Evolutionary conservation across 2,329 filamentous ascomycete species (phyloP).

Genomic region (Rhytidhysteron rufulum): DNA sequence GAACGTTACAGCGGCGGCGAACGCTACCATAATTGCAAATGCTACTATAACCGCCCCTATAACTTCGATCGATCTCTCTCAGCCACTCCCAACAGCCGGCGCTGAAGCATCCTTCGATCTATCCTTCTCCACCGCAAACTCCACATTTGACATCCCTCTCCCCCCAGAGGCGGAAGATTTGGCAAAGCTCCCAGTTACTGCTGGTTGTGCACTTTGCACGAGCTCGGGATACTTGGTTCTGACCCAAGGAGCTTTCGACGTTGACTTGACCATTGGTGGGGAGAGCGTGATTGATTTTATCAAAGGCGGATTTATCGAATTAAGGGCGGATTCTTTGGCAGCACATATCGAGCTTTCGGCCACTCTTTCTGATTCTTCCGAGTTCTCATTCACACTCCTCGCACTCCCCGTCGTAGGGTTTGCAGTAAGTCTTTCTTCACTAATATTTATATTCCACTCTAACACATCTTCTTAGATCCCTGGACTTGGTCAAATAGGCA

Average conservation of each 20-base stretch:
- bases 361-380: constrained; percentile 17
- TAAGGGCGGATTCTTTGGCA: constrained; percentile 23
- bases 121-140: constrained; percentile 17
- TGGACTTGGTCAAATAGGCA: constrained; percentile 32
- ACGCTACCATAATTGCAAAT: background rate
- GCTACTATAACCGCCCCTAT: constrained; percentile 5
- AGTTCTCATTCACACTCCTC: constrained; percentile 20
- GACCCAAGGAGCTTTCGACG: constrained; percentile 25
- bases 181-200: constrained; percentile 18
- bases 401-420: constrained; percentile 26
- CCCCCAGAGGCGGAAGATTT: constrained; percentile 11
- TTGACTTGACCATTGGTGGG: constrained; percentile 21
- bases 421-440: constrained; percentile 3
- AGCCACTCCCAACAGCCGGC: constrained; percentile 7
- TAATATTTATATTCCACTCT: background rate
- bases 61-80: constrained; percentile 19
- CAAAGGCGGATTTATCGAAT: constrained; percentile 30
- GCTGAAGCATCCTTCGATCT: constrained; percentile 19
- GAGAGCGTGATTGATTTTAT: constrained; percentile 24
- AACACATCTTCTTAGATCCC: constrained; percentile 20
- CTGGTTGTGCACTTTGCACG: constrained; percentile 36
- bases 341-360: constrained; percentile 34
- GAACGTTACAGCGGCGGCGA: background rate
- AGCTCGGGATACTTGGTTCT: constrained; percentile 28
- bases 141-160: constrained; percentile 20